Conservation (phyloP, 108 stramenopile genomes). For the Stephanodiscus minutulus region DNA sequence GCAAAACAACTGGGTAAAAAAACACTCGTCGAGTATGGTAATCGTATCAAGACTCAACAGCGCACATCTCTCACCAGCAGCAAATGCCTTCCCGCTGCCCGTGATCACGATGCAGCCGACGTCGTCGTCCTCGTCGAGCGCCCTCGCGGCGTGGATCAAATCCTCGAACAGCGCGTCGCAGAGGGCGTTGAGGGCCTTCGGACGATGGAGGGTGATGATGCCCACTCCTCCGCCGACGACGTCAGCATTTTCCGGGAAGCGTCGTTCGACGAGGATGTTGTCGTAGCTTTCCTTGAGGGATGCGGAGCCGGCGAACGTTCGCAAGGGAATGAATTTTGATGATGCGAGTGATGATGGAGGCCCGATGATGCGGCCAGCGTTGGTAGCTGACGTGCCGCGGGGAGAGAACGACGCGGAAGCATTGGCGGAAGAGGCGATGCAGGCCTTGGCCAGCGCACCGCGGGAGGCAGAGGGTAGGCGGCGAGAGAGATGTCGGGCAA, state of each 20-base stretch:
- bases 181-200: conserved; percentile 97
- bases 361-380: no score
- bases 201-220: conserved; percentile 92
- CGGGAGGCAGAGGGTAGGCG: no score
- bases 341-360: no score
- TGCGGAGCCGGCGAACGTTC: not conserved
- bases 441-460: no score
- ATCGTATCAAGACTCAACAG: not conserved
- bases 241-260: conserved; percentile 43
- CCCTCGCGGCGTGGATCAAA: conserved; percentile 75
- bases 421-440: no score
- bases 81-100: conserved; percentile 94
- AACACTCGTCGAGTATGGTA: not conserved
- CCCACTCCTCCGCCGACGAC: conserved; percentile 67
- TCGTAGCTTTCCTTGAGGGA: conserved; percentile 57
- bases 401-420: no score
- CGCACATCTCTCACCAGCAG: conserved; percentile 67
- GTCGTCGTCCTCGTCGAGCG: conserved; percentile 74
- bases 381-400: no score
- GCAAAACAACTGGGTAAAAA: not conserved
- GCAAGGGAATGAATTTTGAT: not conserved
- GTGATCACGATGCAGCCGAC: conserved; percentile 95
- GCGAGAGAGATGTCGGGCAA: no score
- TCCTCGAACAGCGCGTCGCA: conserved; percentile 90
- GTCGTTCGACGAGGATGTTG: conserved; percentile 65